Evolutionary conservation across 2,329 filamentous ascomycete genomes (phyloP).

Genomic region (Penicillium sp.): DNA sequence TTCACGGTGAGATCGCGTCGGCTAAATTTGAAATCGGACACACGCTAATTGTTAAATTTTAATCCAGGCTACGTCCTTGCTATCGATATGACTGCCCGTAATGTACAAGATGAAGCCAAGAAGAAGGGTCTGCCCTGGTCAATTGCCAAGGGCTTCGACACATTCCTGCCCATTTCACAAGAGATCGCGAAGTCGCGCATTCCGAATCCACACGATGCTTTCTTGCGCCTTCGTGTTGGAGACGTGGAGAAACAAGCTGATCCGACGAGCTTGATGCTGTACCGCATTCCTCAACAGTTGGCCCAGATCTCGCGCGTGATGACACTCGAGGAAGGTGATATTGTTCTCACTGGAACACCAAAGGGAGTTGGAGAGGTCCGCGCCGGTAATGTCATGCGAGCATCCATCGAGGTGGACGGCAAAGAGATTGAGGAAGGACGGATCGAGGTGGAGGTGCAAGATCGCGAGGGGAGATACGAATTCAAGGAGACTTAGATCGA

Average conservation of each 20-base stretch:
- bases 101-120: conserved; percentile 94
- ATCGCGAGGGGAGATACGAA: conserved; percentile 69
- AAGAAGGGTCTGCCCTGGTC: conserved; percentile 93
- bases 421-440: conserved; percentile 77
- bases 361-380: conserved; percentile 87
- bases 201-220: conserved; percentile 78
- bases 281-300: conserved; percentile 78
- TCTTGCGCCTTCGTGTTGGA: conserved; percentile 82
- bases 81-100: conserved; percentile 96
- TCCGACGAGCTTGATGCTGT: conserved; percentile 90
- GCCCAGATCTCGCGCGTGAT: conserved; percentile 92
- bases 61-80: conserved; percentile 70
- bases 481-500: conserved; percentile 65
- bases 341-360: conserved; percentile 93
- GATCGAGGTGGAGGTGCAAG: conserved; percentile 77
- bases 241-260: conserved; percentile 71
- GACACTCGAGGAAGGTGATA: conserved; percentile 85
- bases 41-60: neutral
- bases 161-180: conserved; percentile 81
- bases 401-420: conserved; percentile 71
- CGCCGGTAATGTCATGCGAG: conserved; percentile 80
- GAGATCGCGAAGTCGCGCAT: conserved; percentile 75
- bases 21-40: neutral
- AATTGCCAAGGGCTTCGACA: conserved; percentile 96
- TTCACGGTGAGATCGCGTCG: conserved; percentile 55